These are phyloP conservation scores for Exophiala spinifera DNA, from an alignment of 2,329 filamentous ascomycete genomes.

Conservation along the genomic window DNA sequence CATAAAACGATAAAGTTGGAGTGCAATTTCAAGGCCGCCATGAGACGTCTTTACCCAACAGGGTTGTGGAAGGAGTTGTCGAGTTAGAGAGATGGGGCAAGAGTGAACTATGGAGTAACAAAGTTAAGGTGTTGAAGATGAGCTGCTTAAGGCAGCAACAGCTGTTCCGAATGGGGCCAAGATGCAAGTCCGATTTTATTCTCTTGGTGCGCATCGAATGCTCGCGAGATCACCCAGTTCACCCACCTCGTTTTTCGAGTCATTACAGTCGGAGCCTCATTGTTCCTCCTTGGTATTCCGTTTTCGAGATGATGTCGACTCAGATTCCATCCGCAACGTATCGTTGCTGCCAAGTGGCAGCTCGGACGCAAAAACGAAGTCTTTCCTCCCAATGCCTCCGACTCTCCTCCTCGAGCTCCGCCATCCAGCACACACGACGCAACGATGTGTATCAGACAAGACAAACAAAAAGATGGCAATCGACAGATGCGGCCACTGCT, in stretches of 20 bases:
- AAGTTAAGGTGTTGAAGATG: no score
- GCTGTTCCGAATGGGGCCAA: not conserved
- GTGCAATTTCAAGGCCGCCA: no score
- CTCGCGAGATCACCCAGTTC: not conserved
- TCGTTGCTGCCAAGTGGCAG: slow-evolving; percentile 21
- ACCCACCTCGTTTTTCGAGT: not conserved
- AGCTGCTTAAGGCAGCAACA: not conserved
- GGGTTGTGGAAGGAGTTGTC: no score
- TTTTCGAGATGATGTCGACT: slow-evolving; percentile 13
- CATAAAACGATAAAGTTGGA: no score
- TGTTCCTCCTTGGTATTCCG: not conserved
- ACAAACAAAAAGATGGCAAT: slow-evolving; percentile 74
- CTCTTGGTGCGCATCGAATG: not conserved
- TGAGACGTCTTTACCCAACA: no score
- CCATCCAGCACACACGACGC: slow-evolving; percentile 36
- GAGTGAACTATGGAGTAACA: no score
- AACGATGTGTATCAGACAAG: slow-evolving; percentile 26
- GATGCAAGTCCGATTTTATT: not conserved
- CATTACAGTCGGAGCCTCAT: not conserved
- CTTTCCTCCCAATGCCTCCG: slow-evolving; percentile 35
- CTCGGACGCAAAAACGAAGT: slow-evolving; percentile 30
- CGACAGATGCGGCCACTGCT: slow-evolving; percentile 66
- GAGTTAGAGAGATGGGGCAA: no score
- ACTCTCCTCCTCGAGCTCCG: slow-evolving; percentile 41
- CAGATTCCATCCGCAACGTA: slow-evolving; percentile 16